Conservation (phyloP, 1,139 yeast genomes). For the Geotrichum aggregatum region DNA sequence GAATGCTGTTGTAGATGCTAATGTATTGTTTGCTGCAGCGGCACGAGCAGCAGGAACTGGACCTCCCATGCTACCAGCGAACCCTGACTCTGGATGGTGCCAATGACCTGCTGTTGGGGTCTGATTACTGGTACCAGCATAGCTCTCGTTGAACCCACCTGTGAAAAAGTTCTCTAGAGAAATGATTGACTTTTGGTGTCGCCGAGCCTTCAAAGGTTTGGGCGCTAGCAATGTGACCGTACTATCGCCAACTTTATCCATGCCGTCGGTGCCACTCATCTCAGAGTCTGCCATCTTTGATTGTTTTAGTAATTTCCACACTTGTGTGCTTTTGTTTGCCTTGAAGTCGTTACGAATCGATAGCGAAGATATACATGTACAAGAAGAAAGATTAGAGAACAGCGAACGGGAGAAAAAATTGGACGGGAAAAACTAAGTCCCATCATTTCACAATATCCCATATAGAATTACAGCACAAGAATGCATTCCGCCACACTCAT, state of each 20-base stretch:
- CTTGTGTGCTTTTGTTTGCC: too few relatives aligned
- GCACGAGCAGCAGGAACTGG: neutral
- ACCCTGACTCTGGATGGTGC: neutral
- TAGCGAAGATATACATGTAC: too few relatives aligned
- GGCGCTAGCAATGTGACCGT: slow-evolving; percentile 24
- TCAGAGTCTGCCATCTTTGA: slow-evolving; percentile 2
- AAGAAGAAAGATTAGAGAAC: neutral
- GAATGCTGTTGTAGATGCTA: too few relatives aligned
- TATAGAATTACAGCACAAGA: neutral
- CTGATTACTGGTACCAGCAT: too few relatives aligned
- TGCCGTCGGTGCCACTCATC: slow-evolving; percentile 2
- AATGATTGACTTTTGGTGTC: slow-evolving; percentile 27
- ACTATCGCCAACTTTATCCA: slow-evolving; percentile 1
- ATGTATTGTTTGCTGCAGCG: too few relatives aligned
- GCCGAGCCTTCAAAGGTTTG: slow-evolving; percentile 27
- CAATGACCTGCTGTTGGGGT: neutral
- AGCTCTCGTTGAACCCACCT: neutral
- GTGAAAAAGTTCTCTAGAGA: slow-evolving; percentile 24
- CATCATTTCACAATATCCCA: slow-evolving; percentile 3
- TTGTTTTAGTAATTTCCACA: neutral
- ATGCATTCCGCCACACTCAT: neutral
- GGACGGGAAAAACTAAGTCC: neutral
- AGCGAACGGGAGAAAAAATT: neutral
- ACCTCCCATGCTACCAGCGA: neutral
- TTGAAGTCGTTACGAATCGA: too few relatives aligned